Conservation (phyloP, 768 basidiomycete genomes). For the Crucibulum laeve region DNA sequence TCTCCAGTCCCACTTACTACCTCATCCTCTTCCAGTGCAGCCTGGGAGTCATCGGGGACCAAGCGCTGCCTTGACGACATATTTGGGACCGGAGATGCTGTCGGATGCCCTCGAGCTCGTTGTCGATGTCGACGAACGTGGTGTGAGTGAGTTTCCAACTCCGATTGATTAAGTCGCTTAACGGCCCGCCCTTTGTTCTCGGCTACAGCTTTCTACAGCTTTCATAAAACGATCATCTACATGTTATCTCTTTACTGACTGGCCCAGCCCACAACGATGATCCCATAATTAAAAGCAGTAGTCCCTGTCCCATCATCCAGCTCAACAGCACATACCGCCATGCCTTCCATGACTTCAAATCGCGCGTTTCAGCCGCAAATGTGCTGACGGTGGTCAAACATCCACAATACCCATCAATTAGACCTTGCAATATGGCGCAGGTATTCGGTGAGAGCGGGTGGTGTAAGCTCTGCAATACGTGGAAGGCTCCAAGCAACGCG, state of each 20-base stretch:
- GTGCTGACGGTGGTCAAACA: slow-evolving; percentile 94
- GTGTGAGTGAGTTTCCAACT: slow-evolving; percentile 28
- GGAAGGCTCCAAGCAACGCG: slow-evolving; percentile 73
- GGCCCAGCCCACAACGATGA: slow-evolving; percentile 49
- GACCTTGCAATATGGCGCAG: slow-evolving; percentile 75
- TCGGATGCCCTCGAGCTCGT: slow-evolving; percentile 6
- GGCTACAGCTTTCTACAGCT: not conserved
- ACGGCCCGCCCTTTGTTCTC: not conserved
- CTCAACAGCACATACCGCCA: slow-evolving; percentile 69
- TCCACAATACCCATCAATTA: slow-evolving; percentile 92
- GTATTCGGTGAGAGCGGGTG: slow-evolving; percentile 41
- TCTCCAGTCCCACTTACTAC: slow-evolving; percentile 50
- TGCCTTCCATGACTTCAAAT: slow-evolving; percentile 51
- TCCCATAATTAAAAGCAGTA: slow-evolving; percentile 72
- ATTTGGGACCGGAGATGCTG: slow-evolving; percentile 5
- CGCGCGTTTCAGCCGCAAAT: slow-evolving; percentile 75
- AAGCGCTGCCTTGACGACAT: slow-evolving; percentile 37
- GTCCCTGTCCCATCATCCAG: slow-evolving; percentile 62
- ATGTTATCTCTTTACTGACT: slow-evolving; percentile 41
- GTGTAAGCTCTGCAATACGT: slow-evolving; percentile 59
- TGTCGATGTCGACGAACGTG: slow-evolving; percentile 18
- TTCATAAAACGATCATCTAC: slow-evolving; percentile 34
- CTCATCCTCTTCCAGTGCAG: slow-evolving; percentile 60
- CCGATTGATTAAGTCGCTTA: slow-evolving; percentile 17
- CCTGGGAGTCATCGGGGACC: slow-evolving; percentile 41